A percentile compares a stretch with the other conserved stretches of the same genome.
phyloP scores from a whole-genome alignment of 805 yeast species.

The Wickerhamiella allomyrinae region DNA sequence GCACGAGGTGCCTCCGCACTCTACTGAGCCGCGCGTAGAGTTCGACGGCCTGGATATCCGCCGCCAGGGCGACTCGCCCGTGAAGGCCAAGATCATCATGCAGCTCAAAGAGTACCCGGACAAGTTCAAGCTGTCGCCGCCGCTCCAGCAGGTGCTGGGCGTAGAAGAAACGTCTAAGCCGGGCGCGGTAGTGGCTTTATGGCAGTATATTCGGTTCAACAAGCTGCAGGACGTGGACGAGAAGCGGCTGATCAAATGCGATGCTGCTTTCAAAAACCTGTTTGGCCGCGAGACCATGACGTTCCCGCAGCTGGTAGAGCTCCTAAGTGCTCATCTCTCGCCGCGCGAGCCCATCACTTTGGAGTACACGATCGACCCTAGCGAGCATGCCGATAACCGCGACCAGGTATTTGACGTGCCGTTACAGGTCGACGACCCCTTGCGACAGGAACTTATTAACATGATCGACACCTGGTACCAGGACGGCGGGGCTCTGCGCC shows the following conservation, averaged over 20 bases:
- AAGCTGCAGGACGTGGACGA: constrained; percentile 46
- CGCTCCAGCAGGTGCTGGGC: constrained; percentile 59
- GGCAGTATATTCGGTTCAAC: constrained; percentile 64
- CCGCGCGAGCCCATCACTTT: constrained; percentile 73
- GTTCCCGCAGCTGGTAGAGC: constrained; percentile 59
- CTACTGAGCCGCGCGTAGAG: constrained; percentile 28
- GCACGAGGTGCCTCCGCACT: constrained; percentile 42
- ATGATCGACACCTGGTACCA: constrained; percentile 29
- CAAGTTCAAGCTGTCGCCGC: constrained; percentile 47
- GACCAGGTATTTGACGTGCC: constrained; percentile 67
- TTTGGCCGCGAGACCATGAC: constrained; percentile 38
- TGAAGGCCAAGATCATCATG: constrained; percentile 58
- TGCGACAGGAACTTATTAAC: constrained; percentile 24
- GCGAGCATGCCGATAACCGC: constrained; percentile 59
- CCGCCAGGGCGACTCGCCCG: constrained; percentile 54
- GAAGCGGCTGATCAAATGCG: constrained; percentile 38
- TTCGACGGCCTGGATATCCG: constrained; percentile 87
- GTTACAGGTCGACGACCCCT: constrained; percentile 34
- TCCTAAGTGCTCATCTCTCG: constrained; percentile 47
- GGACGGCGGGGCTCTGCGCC: constrained; percentile 29
- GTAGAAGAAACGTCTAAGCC: constrained; percentile 69
- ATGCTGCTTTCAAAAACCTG: constrained; percentile 31
- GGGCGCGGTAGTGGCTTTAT: constrained; percentile 61
- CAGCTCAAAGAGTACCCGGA: constrained; percentile 69
- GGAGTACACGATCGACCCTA: constrained; percentile 64